Evolutionary conservation across 768 basidiomycete species (phyloP).

Genomic region (Calocybe indica): DNA sequence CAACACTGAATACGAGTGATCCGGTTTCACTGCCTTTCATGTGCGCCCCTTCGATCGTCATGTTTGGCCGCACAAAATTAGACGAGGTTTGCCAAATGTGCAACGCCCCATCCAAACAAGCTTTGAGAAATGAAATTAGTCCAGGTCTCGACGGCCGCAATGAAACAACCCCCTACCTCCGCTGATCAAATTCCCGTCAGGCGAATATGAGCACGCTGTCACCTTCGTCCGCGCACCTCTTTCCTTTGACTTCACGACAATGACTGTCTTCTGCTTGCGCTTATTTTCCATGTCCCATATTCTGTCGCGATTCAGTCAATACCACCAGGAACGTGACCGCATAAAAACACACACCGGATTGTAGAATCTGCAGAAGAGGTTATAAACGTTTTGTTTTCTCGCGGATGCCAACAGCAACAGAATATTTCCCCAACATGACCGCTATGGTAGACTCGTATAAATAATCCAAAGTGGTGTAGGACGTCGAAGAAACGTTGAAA

Average conservation of each 20-base stretch:
- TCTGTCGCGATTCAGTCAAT: conserved; percentile 30
- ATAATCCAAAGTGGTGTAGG: conserved; percentile 5
- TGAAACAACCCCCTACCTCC: conserved; percentile 51
- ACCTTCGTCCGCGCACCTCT: conserved; percentile 92
- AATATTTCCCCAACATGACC: conserved; percentile 94
- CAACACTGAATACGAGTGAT: conserved; percentile 82
- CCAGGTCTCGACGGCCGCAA: neutral
- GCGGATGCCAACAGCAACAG: conserved; percentile 91
- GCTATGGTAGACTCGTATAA: conserved; percentile 30
- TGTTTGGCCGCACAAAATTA: conserved; percentile 89
- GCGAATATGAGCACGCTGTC: conserved; percentile 79
- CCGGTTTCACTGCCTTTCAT: conserved; percentile 82
- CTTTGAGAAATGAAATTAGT: conserved; percentile 33
- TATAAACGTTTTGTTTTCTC: conserved; percentile 76
- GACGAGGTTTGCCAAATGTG: conserved; percentile 91
- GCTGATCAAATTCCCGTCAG: conserved; percentile 84
- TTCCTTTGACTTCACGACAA: conserved; percentile 95
- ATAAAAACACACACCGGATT: conserved; percentile 54
- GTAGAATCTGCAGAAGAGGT: conserved; percentile 96
- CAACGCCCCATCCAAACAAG: conserved; percentile 85
- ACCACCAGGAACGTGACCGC: conserved; percentile 5
- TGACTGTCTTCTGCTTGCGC: conserved; percentile 91
- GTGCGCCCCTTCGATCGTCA: conserved; percentile 85
- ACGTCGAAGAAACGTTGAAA: conserved; percentile 10
- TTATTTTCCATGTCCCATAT: conserved; percentile 94